These are phyloP conservation scores for Nicotiana obtusifolia DNA, from an alignment of 257 asterid genomes.

Conservation along the genomic window DNA sequence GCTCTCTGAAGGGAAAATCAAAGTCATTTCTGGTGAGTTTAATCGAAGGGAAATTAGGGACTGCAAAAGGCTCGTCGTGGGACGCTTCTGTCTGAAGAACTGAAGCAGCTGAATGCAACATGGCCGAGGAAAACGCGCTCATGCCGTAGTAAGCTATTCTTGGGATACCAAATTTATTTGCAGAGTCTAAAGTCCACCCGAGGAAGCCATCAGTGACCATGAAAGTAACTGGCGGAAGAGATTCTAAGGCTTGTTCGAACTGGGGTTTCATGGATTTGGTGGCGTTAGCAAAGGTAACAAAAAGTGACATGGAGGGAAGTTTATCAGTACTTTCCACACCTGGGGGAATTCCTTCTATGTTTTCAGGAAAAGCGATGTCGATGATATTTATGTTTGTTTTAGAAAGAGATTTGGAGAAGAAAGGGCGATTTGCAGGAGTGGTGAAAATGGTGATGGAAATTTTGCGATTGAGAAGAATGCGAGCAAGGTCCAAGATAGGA, in stretches of 20 bases:
- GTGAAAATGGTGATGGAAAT: constrained; percentile 53
- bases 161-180: constrained; percentile 39
- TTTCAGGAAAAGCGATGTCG: constrained; percentile 52
- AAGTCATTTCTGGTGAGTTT: constrained; percentile 50
- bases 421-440: constrained; percentile 47
- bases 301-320: constrained; percentile 55
- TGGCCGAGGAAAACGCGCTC: constrained; percentile 20
- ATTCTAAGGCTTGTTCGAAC: constrained; percentile 40
- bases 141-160: constrained; percentile 42
- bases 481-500: constrained; percentile 57
- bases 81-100: constrained; percentile 17
- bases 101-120: not conserved
- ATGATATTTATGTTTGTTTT: constrained; percentile 20
- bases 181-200: constrained; percentile 53
- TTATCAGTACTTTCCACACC: constrained; percentile 60
- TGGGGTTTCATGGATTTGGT: constrained; percentile 37
- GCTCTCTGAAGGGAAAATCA: constrained; percentile 17
- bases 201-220: constrained; percentile 65
- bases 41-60: constrained; percentile 42
- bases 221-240: constrained; percentile 24
- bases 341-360: constrained; percentile 34
- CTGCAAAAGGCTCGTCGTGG: constrained; percentile 29
- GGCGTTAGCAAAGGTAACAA: constrained; percentile 30
- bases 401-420: constrained; percentile 34
- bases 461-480: constrained; percentile 36